Conservation (phyloP, 176 grass and related monocot genomes). For the Lolium multiflorum region DNA sequence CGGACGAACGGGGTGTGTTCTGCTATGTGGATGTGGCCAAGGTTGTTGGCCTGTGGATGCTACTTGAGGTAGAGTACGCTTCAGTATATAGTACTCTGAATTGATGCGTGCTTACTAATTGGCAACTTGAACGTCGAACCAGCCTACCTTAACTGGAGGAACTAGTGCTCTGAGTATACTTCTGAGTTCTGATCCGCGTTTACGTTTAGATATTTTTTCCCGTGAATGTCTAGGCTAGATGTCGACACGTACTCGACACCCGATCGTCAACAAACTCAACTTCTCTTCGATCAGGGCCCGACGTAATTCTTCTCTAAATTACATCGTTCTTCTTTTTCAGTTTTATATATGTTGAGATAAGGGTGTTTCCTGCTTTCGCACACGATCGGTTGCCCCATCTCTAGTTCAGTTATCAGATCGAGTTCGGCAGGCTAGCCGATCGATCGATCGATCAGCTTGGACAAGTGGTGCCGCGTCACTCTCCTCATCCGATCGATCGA, state of each 20-base stretch:
- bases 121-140: no score
- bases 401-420: conserved; percentile 11
- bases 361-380: conserved; percentile 2
- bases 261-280: neutral
- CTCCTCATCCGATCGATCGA: conserved; percentile 24
- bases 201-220: no score
- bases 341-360: neutral
- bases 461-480: conserved; percentile 41
- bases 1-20: neutral
- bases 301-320: no score
- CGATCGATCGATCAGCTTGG: neutral
- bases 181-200: no score
- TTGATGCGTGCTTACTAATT: no score
- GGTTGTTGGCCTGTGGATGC: conserved; percentile 8
- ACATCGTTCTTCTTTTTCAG: neutral
- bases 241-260: neutral
- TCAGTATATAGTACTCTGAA: neutral
- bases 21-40: conserved; percentile 7
- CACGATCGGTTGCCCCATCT: neutral
- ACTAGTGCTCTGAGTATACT: no score
- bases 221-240: neutral
- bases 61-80: neutral
- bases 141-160: no score
- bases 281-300: neutral
- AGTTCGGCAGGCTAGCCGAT: neutral